Conservation (phyloP, 495 filamentous ascomycete species). For the Penicillium robsamsonii region DNA sequence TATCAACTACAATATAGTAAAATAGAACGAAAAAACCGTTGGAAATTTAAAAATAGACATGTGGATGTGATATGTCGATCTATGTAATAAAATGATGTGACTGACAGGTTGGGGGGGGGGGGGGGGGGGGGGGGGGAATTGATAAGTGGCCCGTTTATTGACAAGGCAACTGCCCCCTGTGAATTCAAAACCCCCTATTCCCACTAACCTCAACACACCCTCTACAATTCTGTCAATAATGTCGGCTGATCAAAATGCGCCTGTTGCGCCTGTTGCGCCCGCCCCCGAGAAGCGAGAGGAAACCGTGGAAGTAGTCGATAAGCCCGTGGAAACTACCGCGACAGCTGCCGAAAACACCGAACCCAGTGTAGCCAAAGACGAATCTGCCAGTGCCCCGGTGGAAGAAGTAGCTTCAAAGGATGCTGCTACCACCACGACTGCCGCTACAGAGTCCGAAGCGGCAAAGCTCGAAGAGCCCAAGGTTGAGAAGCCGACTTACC, state of each 20-base stretch:
- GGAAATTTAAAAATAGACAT: neutral
- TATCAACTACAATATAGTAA: neutral
- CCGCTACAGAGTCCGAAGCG: conserved; percentile 13
- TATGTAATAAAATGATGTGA: conserved; percentile 1
- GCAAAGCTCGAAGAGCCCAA: conserved; percentile 26
- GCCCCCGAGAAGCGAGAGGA: conserved; percentile 16
- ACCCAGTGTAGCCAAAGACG: conserved; percentile 12
- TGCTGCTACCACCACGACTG: conserved; percentile 9
- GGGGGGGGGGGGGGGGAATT: conserved; percentile 21
- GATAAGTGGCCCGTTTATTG: conserved; percentile 17
- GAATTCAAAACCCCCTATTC: conserved; percentile 17
- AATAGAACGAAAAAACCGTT: neutral
- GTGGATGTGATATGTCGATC: conserved; percentile 11
- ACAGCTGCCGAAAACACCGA: conserved; percentile 17
- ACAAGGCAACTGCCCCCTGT: conserved; percentile 22
- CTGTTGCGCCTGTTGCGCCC: neutral
- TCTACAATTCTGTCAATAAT: conserved; percentile 22
- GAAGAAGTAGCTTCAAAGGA: conserved; percentile 14
- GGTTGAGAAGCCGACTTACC: conserved; percentile 35
- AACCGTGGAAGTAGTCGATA: conserved; percentile 17
- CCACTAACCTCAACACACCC: conserved; percentile 1
- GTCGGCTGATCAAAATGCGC: conserved; percentile 20
- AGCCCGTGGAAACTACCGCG: conserved; percentile 19
- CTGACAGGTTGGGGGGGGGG: conserved; percentile 22
- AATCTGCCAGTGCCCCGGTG: conserved; percentile 5